Evolutionary conservation across 2,329 filamentous ascomycete genomes (phyloP), one percentile per base, ranked within the genome.

Genomic region (Ophiostoma perfectum): DNA sequence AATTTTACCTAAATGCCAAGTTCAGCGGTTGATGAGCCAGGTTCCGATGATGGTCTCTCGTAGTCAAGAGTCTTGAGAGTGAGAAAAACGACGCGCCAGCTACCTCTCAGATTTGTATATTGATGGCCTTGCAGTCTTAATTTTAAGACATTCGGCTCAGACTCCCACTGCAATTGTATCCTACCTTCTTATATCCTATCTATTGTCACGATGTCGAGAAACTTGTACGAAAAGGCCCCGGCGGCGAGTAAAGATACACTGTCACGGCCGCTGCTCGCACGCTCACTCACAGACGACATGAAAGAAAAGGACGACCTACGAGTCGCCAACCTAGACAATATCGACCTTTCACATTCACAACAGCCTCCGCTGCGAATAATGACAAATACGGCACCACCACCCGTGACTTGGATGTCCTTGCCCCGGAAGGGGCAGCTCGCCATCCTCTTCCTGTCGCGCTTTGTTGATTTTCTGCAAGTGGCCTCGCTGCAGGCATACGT

Each of bases 391-490:
- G 7, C 18, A 36, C 9, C n/a, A 58, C 62, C 41, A 7, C 63
- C 63, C 3, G 66, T 70, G 14, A 67, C 70, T 7, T 74, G 73
- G 73, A 65, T 66, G 1, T 73, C 73, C 12, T 70, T 75, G 45
- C 74, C 72, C 1, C 69, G 67, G 11, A 75, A 75, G 45, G 70
- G 70, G 14, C 73, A 75, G n/a, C 65, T 75, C 36, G 73, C 72
- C 60, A 72, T 75, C 47, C 70, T 75, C 4, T 73, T 75, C 60
- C 69, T 75, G 11, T 71, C 72, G 4, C 73, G 74, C 2, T 71
- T 75, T n/a, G 74, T 74, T 6, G 74, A 75, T 42, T 74, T 74
- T 7, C 64, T 75, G 67, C 72, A 72, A 42, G 73, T 75, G n/a
- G 69, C 72, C 3, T 74, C 74, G 27, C 64, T 73, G 65, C 70